Conservation (phyloP, 345 rosid species). For the Syzygium oleosum region DNA sequence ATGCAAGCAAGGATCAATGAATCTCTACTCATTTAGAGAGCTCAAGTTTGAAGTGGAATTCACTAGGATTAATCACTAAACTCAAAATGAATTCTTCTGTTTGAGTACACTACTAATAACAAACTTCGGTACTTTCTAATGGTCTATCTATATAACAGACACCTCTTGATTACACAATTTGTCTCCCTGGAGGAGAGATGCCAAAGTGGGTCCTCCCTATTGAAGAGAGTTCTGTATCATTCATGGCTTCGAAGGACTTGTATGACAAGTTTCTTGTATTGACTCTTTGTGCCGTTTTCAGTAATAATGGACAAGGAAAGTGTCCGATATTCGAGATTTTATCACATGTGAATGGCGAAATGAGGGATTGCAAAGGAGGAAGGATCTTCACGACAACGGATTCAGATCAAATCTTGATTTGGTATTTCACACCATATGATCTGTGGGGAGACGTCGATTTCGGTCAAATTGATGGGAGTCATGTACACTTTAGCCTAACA, state of each 20-base stretch:
- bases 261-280: not conserved
- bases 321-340: not conserved
- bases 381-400: too few species aligned
- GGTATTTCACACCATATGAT: too few species aligned
- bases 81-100: too few species aligned
- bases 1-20: not conserved
- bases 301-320: not conserved
- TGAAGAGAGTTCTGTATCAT: not conserved
- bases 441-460: too few species aligned
- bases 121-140: not conserved
- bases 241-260: not conserved
- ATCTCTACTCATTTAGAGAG: not conserved
- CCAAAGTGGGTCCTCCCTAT: not conserved
- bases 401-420: too few species aligned
- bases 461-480: too few species aligned
- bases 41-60: too few species aligned
- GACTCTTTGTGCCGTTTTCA: accelerated
- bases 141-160: not conserved
- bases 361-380: too few species aligned
- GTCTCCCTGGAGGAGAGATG: not conserved
- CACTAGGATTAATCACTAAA: too few species aligned
- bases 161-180: not conserved
- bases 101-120: too few species aligned
- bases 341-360: not conserved
- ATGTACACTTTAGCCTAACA: too few species aligned